Evolutionary conservation across 371 early-diverging fungal species (phyloP).

Genomic region (Rhizopus stolonifer): DNA sequence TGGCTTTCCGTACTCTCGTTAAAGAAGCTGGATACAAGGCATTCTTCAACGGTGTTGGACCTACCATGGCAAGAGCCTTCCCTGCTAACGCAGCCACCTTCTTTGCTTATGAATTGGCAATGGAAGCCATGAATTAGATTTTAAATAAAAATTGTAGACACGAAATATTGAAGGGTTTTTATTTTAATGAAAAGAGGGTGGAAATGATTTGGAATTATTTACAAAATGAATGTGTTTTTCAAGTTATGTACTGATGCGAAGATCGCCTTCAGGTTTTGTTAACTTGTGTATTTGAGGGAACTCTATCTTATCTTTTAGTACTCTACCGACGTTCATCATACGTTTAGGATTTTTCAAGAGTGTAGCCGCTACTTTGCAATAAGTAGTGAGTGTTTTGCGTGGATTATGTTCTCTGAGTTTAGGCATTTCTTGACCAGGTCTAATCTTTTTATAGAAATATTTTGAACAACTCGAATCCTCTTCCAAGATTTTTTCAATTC

Average conservation of each 20-base stretch:
- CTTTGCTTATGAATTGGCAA: slow-evolving; percentile 77
- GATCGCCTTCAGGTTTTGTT: no score
- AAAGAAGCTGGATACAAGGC: slow-evolving; percentile 47
- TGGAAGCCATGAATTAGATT: slow-evolving; percentile 48
- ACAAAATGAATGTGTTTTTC: no score
- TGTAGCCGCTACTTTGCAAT: slow-evolving; percentile 22
- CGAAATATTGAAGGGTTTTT: no score
- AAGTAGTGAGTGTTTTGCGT: slow-evolving; percentile 12
- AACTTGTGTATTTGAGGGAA: neutral
- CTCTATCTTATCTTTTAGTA: slow-evolving; percentile 12
- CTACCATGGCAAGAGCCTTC: slow-evolving; percentile 88
- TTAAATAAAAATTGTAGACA: neutral
- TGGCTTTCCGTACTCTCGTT: slow-evolving; percentile 8
- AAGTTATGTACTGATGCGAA: no score
- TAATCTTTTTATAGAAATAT: neutral
- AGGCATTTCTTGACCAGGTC: neutral
- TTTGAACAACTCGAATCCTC: neutral
- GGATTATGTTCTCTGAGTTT: neutral
- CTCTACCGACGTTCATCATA: slow-evolving; percentile 14
- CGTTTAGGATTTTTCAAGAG: slow-evolving; percentile 20
- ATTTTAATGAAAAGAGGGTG: no score
- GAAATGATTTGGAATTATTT: no score
- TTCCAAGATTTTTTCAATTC: neutral
- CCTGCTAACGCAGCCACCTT: slow-evolving; percentile 91
- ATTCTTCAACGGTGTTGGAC: slow-evolving; percentile 80